Percentiles rank a stretch among this genome's conserved stretches.
These are phyloP conservation scores for Larix sibirica DNA, from an alignment of 83 land plant genomes.

Conservation along the genomic window DNA sequence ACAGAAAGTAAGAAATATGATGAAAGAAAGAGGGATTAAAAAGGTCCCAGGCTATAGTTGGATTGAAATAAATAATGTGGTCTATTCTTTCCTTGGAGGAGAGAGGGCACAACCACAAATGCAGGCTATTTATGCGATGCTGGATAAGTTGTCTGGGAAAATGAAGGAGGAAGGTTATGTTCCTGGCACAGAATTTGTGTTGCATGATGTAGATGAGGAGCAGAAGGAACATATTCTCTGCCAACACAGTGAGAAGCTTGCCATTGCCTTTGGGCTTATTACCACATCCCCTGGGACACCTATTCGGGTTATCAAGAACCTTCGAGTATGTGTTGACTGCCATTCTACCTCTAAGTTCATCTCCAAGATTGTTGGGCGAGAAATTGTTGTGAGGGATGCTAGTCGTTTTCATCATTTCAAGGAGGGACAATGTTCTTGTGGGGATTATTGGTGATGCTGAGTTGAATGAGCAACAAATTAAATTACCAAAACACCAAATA, in stretches of 20 bases:
- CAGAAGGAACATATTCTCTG: not conserved
- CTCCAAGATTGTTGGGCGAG: not conserved
- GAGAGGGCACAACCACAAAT: too few relatives aligned
- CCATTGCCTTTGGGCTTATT: not conserved
- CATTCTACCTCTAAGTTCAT: not conserved
- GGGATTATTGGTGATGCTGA: not conserved
- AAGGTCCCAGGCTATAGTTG: too few relatives aligned
- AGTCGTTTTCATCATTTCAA: not conserved
- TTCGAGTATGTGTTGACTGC: not conserved
- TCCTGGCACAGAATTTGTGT: not conserved
- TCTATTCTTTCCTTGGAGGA: too few relatives aligned
- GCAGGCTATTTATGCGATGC: not conserved
- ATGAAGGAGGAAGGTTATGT: not conserved
- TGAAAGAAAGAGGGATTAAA: too few relatives aligned
- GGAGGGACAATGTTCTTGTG: not conserved
- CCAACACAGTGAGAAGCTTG: not conserved
- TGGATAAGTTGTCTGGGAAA: not conserved
- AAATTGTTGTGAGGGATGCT: not conserved
- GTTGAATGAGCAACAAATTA: too few relatives aligned
- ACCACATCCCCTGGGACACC: not conserved
- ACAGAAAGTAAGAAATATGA: too few relatives aligned
- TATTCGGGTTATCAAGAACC: not conserved
- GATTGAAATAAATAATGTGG: too few relatives aligned
- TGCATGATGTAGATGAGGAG: not conserved
- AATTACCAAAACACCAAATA: too few relatives aligned